Evolutionary conservation across 1,139 yeast species (phyloP).

Genomic region (Suhomyces guaymorum): DNA sequence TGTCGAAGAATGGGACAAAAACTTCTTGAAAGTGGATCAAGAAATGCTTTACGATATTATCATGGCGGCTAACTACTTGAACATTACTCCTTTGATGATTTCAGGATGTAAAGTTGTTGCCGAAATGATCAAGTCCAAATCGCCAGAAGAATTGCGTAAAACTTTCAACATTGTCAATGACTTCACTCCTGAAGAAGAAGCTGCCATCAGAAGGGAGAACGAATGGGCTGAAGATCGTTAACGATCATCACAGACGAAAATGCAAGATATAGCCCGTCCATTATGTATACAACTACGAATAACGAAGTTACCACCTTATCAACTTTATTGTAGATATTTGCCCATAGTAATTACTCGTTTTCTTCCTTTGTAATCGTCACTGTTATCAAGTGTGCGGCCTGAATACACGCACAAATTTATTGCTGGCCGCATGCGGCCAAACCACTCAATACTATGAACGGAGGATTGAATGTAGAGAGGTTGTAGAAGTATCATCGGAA

Average conservation of each 20-base stretch:
- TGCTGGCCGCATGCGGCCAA: too few relatives aligned
- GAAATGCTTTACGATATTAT: constrained; percentile 98
- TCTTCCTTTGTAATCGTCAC: too few relatives aligned
- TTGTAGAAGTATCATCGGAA: too few relatives aligned
- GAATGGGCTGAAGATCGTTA: constrained; percentile 99
- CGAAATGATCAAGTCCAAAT: constrained; percentile 94
- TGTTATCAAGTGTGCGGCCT: too few relatives aligned
- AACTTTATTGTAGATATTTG: too few relatives aligned
- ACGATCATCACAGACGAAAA: constrained; percentile 7
- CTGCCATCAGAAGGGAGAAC: constrained; percentile 94
- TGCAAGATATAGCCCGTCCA: background rate
- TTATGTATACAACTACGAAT: background rate
- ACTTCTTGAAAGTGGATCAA: constrained; percentile 93
- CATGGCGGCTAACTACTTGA: constrained; percentile 91
- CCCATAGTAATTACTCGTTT: too few relatives aligned
- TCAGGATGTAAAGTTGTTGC: constrained; percentile 98
- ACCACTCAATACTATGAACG: too few relatives aligned
- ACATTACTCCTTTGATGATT: constrained; percentile 88
- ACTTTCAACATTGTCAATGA: constrained; percentile 95
- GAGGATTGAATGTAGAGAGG: too few relatives aligned
- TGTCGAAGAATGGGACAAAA: constrained; percentile 95
- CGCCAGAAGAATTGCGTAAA: constrained; percentile 95
- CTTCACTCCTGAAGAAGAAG: constrained; percentile 97
- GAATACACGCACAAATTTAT: too few relatives aligned
- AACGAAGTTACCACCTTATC: background rate